A percentile compares a stretch with the other conserved stretches of the same genome.
Evolutionary conservation across 257 asterid species (phyloP).

Genomic region (Nicotiana sylvestris): DNA sequence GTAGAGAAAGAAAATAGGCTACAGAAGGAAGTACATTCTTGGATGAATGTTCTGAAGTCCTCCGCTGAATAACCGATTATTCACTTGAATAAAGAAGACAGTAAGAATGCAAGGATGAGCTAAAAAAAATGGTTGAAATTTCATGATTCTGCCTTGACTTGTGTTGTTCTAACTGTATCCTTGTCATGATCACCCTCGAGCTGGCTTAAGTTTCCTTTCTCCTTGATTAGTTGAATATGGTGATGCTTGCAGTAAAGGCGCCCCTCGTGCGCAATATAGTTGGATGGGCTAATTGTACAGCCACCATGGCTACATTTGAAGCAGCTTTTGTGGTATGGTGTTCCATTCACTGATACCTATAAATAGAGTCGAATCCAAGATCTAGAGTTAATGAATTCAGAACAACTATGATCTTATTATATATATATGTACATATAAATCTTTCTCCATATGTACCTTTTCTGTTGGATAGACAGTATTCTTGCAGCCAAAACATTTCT

Average conservation of each 20-base stretch:
- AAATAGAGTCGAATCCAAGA: neutral
- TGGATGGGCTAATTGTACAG: conserved; percentile 85
- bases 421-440: too few species aligned
- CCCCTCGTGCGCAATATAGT: conserved; percentile 88
- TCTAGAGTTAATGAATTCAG: too few species aligned
- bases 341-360: conserved; percentile 87
- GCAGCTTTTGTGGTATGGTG: conserved; percentile 83
- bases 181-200: conserved; percentile 72
- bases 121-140: neutral
- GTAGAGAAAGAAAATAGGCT: neutral
- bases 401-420: too few species aligned
- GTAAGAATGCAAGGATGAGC: neutral
- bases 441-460: conserved; percentile 43
- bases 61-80: neutral
- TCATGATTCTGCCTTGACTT: neutral
- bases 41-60: neutral
- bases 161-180: conserved; percentile 16
- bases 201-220: conserved; percentile 97
- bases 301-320: conserved; percentile 93
- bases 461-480: conserved; percentile 90
- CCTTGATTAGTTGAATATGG: conserved; percentile 89
- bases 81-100: neutral
- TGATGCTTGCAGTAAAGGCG: conserved; percentile 94
- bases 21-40: neutral
- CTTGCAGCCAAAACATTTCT: conserved; percentile 68